Base-by-base conservation (phyloP, 176 grass and related monocot genomes). In the Oropetium thomaeum region DNA sequence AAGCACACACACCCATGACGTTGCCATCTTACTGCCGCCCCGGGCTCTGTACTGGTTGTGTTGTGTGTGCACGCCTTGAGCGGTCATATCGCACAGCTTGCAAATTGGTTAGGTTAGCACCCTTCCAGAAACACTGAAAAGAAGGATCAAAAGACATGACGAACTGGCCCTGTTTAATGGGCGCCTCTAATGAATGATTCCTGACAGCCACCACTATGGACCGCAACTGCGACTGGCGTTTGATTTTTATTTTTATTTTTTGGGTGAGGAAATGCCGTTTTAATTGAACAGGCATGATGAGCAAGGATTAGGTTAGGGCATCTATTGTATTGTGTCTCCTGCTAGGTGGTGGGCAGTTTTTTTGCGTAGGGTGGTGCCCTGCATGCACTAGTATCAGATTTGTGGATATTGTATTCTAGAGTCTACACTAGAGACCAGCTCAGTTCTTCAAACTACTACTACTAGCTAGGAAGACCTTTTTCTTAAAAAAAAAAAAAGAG, bases 111-210 rank as follows among this genome's bases (percentile, higher is more conserved):
- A 47, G 49, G 49, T 5, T 39, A 67, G 42, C 65, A 47, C 49
- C 45, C 70, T 80, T 76, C 86, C 76, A 80, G 70, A 88, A 80
- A 88, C 70, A 48, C 34, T 75, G 81, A 84, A 88, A 84, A 58
- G 76, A 84, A 55, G 81, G 64, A 67, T 69, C 40, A 76, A 84
- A 75, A 54, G 37, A 80, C 57, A 79, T 70, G 86, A 84, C 76
- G 19, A 75, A 84, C 30, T 79, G 49, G n/a, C 63, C 70, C 57
- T 87, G 67, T 42, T 45, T 72, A 39, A 59, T 75, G 76, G 64
- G 16, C 38, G 12, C 29, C 70, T 47, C 57, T 81, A 84, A 80
- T 84, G 55, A 84, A 80, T 84, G 55, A 84, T 88, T 84, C 81
- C 23, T 44, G 64, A 58, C 63, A 54, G 70, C 75, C 80, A 80